These are phyloP conservation scores for Aspergillus awamori DNA, from an alignment of 2,329 filamentous ascomycete species.

Conservation along the genomic window DNA sequence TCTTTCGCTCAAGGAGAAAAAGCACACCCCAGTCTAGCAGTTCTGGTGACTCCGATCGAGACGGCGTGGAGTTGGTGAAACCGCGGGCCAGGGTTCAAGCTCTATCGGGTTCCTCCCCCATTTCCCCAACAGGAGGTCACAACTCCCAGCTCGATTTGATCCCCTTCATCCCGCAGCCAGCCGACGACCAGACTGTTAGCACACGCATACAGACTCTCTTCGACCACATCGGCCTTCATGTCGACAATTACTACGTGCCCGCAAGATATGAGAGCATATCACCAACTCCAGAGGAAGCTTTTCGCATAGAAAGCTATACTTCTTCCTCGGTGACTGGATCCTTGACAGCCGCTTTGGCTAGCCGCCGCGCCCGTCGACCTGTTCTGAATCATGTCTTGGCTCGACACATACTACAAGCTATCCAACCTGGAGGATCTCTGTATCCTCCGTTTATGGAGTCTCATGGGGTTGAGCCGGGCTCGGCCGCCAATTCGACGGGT, in stretches of 20 bases:
- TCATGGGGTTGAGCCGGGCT: neutral
- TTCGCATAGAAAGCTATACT: slow-evolving; percentile 21
- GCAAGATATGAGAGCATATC: neutral
- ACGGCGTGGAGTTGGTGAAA: neutral
- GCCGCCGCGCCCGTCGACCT: slow-evolving; percentile 12
- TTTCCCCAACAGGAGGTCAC: neutral
- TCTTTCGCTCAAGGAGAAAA: slow-evolving; percentile 18
- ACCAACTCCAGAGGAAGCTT: slow-evolving; percentile 3
- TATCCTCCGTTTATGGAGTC: slow-evolving; percentile 14
- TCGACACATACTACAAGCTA: slow-evolving; percentile 21
- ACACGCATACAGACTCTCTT: slow-evolving; percentile 33
- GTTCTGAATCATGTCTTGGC: slow-evolving; percentile 29
- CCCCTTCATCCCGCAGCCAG: slow-evolving; percentile 30
- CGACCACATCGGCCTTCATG: slow-evolving; percentile 38
- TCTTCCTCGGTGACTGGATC: slow-evolving; percentile 23
- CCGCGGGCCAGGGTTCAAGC: neutral
- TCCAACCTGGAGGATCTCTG: slow-evolving; percentile 18
- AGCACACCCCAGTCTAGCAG: neutral
- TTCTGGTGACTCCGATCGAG: neutral
- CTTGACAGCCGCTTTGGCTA: slow-evolving; percentile 20
- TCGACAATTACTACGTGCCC: slow-evolving; percentile 41
- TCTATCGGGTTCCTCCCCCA: neutral
- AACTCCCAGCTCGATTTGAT: neutral
- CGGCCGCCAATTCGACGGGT: slow-evolving; percentile 15
- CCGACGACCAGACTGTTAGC: slow-evolving; percentile 34